Conservation (phyloP, 371 early-diverging fungal genomes). For the Choanephora cucurbitarum region DNA sequence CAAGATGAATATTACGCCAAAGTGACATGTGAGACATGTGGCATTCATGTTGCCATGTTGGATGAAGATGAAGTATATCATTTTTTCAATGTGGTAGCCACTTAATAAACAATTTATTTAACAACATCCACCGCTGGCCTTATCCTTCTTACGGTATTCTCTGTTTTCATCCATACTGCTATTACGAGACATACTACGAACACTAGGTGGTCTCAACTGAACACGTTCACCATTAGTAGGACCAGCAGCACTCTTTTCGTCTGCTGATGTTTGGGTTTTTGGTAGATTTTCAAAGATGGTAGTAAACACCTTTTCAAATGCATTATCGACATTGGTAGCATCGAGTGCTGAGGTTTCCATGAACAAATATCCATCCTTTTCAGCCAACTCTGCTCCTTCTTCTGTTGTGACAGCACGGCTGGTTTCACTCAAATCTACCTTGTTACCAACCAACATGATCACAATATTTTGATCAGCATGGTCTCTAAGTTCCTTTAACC, state of each 20-base stretch:
- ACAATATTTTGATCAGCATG: conserved; percentile 93
- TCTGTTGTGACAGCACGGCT: conserved; percentile 81
- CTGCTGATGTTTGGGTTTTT: conserved; percentile 37
- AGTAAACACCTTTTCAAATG: conserved; percentile 49
- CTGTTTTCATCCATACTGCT: conserved; percentile 22
- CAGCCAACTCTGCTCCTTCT: conserved; percentile 89
- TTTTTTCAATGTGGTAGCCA: conserved; percentile 67
- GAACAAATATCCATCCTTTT: conserved; percentile 83
- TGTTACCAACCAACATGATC: conserved; percentile 99
- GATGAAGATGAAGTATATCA: conserved; percentile 74
- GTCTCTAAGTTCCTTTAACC: conserved; percentile 98
- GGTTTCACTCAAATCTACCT: conserved; percentile 93
- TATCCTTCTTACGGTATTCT: conserved; percentile 28
- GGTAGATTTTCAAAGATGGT: conserved; percentile 47
- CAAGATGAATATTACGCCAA: conserved; percentile 52
- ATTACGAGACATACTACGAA: conserved; percentile 30
- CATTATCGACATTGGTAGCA: conserved; percentile 87
- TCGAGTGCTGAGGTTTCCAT: conserved; percentile 95
- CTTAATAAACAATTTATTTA: conserved; percentile 12
- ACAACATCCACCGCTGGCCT: conserved; percentile 26
- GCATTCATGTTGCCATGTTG: conserved; percentile 64
- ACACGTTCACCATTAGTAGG: conserved; percentile 45
- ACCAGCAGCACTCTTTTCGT: conserved; percentile 19
- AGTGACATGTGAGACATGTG: conserved; percentile 65
- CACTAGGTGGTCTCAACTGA: conserved; percentile 50